Evolutionary conservation across 345 rosid species (phyloP).

Genomic region (Alliaria petiolata): DNA sequence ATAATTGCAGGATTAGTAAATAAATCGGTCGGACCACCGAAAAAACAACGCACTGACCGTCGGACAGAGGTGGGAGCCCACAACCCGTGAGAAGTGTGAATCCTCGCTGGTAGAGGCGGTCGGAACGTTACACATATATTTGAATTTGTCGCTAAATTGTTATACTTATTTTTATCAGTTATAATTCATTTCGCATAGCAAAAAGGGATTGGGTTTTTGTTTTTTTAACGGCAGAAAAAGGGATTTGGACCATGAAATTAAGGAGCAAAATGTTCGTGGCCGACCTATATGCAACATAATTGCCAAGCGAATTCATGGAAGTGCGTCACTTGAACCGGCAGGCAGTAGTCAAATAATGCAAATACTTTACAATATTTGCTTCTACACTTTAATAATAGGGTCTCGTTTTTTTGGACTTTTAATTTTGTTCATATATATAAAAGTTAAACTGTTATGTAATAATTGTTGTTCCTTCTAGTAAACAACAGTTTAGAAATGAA

Average conservation of each 20-base stretch:
- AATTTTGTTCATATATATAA: too few relatives aligned
- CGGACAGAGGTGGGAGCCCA: too few relatives aligned
- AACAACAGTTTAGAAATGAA: not conserved
- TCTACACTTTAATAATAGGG: not conserved
- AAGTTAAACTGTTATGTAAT: too few relatives aligned
- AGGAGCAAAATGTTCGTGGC: constrained; percentile 15
- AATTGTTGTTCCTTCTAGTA: too few relatives aligned
- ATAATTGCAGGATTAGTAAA: too few relatives aligned
- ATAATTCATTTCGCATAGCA: not conserved
- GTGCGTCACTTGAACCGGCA: constrained; percentile 4
- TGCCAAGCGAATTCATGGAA: constrained; percentile 15
- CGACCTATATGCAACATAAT: constrained; percentile 15
- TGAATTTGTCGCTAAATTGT: too few relatives aligned
- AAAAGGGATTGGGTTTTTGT: not conserved
- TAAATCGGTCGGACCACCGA: too few relatives aligned
- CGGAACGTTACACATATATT: too few relatives aligned
- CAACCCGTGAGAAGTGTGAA: too few relatives aligned
- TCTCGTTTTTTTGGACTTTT: too few relatives aligned
- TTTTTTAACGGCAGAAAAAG: not conserved
- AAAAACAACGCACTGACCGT: too few relatives aligned
- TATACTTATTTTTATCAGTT: not conserved
- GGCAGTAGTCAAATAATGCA: not conserved
- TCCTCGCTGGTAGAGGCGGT: too few relatives aligned
- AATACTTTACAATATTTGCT: not conserved
- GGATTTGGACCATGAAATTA: constrained; percentile 1